Evolutionary conservation across 768 basidiomycete genomes (phyloP).

Genomic region (Zangia roseola): DNA sequence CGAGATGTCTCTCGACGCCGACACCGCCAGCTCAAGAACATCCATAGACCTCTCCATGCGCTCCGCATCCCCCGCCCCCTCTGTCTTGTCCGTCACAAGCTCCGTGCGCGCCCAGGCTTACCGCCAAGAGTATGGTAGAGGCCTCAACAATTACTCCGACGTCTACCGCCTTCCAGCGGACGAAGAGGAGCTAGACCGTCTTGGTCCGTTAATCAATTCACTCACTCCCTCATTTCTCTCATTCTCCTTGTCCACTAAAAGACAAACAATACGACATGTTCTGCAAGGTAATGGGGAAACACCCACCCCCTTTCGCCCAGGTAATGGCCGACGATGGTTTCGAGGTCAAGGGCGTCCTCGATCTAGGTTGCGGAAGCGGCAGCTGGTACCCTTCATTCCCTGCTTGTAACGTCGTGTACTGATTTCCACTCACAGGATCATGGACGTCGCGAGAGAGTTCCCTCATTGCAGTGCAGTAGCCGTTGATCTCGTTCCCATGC

Average conservation of each 20-base stretch:
- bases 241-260: slow-evolving; percentile 36
- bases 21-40: slow-evolving; percentile 48
- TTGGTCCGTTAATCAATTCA: slow-evolving; percentile 44
- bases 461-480: slow-evolving; percentile 67
- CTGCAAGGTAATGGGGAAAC: slow-evolving; percentile 63
- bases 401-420: not conserved
- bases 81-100: slow-evolving; percentile 66
- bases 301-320: slow-evolving; percentile 54
- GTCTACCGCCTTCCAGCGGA: slow-evolving; percentile 79
- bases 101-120: slow-evolving; percentile 59
- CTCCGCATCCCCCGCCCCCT: slow-evolving; percentile 63
- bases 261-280: slow-evolving; percentile 71
- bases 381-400: slow-evolving; percentile 51
- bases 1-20: slow-evolving; percentile 40
- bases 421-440: slow-evolving; percentile 53
- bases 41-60: slow-evolving; percentile 61
- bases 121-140: slow-evolving; percentile 65
- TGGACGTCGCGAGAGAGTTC: slow-evolving; percentile 71
- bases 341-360: slow-evolving; percentile 61
- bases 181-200: slow-evolving; percentile 68
- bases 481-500: slow-evolving; percentile 81
- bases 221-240: slow-evolving; percentile 10
- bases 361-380: slow-evolving; percentile 80
- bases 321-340: slow-evolving; percentile 61
- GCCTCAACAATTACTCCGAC: slow-evolving; percentile 75